These are phyloP conservation scores for Thermothielavioides terrestris DNA, from an alignment of 495 filamentous ascomycete genomes.

Conservation along the genomic window DNA sequence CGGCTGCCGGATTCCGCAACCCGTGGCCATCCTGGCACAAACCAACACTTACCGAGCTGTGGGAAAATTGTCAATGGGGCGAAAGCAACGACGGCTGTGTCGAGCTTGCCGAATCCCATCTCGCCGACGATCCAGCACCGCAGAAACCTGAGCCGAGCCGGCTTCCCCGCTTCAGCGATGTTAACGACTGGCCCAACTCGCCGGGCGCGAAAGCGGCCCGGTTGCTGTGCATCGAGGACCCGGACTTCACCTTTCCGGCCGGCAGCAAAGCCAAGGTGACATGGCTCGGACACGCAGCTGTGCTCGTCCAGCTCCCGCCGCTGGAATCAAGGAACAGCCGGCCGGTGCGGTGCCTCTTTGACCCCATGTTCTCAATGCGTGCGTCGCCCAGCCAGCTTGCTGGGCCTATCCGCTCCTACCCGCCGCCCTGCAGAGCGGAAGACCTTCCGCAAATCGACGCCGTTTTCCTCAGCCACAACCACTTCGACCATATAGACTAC, in stretches of 20 bases:
- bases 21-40: constrained; percentile 45
- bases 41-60: constrained; percentile 19
- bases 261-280: constrained; percentile 30
- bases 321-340: constrained; percentile 1
- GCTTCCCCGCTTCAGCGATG: constrained; percentile 9
- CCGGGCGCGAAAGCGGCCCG: constrained; percentile 14
- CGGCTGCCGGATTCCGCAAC: constrained; percentile 36
- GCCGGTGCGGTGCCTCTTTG: constrained; percentile 34
- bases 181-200: constrained; percentile 13
- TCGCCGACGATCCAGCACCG: background rate
- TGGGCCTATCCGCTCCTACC: constrained; percentile 44
- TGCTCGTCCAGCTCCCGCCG: constrained; percentile 35
- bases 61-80: constrained; percentile 22
- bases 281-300: constrained; percentile 47
- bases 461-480: constrained; percentile 45
- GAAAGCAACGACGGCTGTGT: constrained; percentile 15
- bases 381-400: constrained; percentile 38
- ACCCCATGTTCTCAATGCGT: constrained; percentile 47
- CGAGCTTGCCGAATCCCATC: constrained; percentile 15
- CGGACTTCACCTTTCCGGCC: constrained; percentile 19
- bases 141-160: background rate
- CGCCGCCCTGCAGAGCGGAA: constrained; percentile 38
- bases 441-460: constrained; percentile 43
- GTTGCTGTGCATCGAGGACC: constrained; percentile 14
- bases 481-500: constrained; percentile 46